Base-by-base conservation (phyloP, 2,329 filamentous ascomycete genomes). In the Phaeosphaeria sp. region DNA sequence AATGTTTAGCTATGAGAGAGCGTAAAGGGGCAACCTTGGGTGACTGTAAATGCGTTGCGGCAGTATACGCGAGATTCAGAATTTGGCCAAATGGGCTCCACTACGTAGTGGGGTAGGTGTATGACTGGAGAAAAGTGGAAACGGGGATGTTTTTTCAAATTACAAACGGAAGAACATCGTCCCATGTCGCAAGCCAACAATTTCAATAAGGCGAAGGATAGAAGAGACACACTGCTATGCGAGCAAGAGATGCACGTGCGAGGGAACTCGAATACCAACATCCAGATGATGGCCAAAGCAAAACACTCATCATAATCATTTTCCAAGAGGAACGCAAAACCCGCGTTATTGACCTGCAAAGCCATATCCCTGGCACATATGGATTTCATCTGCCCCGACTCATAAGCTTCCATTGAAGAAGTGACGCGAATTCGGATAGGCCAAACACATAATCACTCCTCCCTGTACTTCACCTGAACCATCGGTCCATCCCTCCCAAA, bases 401-500 rank as follows among this genome's bases (percentile, higher is more conserved):
- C 30, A 13, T 13, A 15, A 7, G 30, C 13, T 36, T 15, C 13
- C 5, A 15, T 36, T 11, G 30, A 36, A 36, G 13, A 3, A 36
- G 30, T 9, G 5, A 27, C 4, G 3, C 30, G 30, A 36, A 13
- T 11, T 7, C 6, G 4, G 36, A 39, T 13, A 13, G 17, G 36
- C 15, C 2, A n/a, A 2, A n/a, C 36, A n/a, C 17, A n/a, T 2
- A 6, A n/a, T 39, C 36, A 39, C 15, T 39, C 36, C 20, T 44
- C 52, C 22, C 23, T 44, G 7, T 13, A 18, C 52, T 43, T 71
- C 22, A 78, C 71, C 78, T 90, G 84, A 43, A 91, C 81, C 79
- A 90, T 81, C 1, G 87, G 86, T 1, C 90, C 89, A 66, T 89
- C 82, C 78, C 90, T 91, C 61, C 84, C 79, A 64, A 87, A 89